Evolutionary conservation across 352 stramenopile genomes (phyloP), one percentile per base, ranked within the genome.

Genomic region (Ophiocytium majus): DNA sequence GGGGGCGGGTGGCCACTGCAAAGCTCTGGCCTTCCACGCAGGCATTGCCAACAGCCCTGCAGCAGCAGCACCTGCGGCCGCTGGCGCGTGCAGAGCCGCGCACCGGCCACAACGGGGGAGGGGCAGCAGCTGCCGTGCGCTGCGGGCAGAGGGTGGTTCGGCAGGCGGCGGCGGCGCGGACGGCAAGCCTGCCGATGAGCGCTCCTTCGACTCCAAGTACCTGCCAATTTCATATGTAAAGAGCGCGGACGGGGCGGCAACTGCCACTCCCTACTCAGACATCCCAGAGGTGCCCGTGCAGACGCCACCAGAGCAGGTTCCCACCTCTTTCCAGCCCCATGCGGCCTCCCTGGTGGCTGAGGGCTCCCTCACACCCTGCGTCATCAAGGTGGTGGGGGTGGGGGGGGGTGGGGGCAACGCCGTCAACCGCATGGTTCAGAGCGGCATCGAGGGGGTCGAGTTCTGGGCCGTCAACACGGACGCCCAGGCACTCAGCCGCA

Each of bases 391-490:
- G 0, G 88, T 95, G 35, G 92, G 92, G 5, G 92, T 94, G 0
- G 92, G 92, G 14, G 92, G 92, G 57, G 92, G 91, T 79, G 92
- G 92, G 23, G 91, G 90, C 37, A 94, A 94, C 86, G 91, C 90
- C 19, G 89, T 93, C 32, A 92, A 94, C 85, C 90, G 91, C 79
- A 93, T 93, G 91, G 86, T 93, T 32, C 85, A 92, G 76, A 85
- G 63, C 34, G 83, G 83, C n/a, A 89, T 93, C 32, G 80, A 50
- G 23, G 92, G 91, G 50, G 91, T 94, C 0, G 89, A 92, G 34
- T 94, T 94, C 84, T 94, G 91, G 91, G 89, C 91, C 57, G 86
- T 94, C 78, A 94, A 94, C 85, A 94, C 92, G 80, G 83, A 81
- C 85, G 96, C 94, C 71, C 95, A 98, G 57, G 89, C 89, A 31